Evolutionary conservation across 192 early-diverging fungal species (phyloP).

Genomic region (Backusella mclennaniae): DNA sequence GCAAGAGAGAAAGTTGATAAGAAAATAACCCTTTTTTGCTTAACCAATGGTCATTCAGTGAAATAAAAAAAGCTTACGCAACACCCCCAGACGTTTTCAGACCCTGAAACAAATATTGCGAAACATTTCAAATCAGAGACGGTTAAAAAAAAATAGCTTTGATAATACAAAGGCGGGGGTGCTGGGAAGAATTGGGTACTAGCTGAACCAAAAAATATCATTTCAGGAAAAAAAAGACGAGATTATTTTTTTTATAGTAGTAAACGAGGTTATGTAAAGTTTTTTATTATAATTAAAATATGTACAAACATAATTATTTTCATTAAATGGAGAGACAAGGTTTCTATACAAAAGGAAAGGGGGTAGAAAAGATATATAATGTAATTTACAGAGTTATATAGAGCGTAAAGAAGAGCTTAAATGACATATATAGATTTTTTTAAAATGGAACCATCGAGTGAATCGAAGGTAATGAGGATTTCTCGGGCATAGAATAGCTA

Average conservation of each 20-base stretch:
- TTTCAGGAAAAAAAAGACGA: not conserved
- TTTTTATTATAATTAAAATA: constrained; percentile 6
- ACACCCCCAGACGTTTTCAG: not conserved
- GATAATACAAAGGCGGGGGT: not conserved
- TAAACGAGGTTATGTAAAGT: not conserved
- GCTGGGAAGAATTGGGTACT: not conserved
- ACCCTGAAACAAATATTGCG: not conserved
- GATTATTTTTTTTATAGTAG: not conserved
- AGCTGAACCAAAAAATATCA: not conserved
- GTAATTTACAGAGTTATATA: not conserved
- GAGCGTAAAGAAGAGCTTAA: not conserved
- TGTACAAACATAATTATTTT: constrained; percentile 1
- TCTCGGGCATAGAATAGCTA: not conserved
- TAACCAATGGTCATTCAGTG: not conserved
- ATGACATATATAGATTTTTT: not conserved
- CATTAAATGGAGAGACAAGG: not conserved
- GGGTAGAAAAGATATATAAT: not conserved
- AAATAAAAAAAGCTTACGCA: not conserved
- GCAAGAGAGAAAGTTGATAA: not conserved
- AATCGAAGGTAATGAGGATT: constrained; percentile 16
- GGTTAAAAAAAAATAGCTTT: not conserved
- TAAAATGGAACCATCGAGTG: constrained; percentile 19
- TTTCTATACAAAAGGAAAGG: constrained; percentile 7
- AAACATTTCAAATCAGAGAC: not conserved
- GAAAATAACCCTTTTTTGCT: not conserved